A percentile compares a stretch with the other conserved stretches of the same genome.
phyloP scores from a whole-genome alignment of 768 basidiomycete species.

The Tylopilus felleus region DNA sequence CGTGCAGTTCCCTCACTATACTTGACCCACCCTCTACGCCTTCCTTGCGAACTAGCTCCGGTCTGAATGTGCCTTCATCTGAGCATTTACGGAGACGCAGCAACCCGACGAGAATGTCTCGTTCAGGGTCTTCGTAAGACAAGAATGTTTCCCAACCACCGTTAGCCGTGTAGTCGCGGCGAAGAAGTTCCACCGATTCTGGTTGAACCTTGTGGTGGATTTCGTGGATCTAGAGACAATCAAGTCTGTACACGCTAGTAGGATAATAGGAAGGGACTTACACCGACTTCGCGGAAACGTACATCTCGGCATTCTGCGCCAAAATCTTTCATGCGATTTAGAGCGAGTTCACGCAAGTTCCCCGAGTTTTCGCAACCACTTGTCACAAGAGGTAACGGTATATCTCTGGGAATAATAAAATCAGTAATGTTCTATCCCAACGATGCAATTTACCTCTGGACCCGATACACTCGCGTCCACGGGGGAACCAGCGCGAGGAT shows the following conservation, averaged over 20 bases:
- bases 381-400: slow-evolving; percentile 92
- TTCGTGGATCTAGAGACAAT: slow-evolving; percentile 76
- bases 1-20: slow-evolving; percentile 94
- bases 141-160: slow-evolving; percentile 99
- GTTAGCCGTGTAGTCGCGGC: slow-evolving; percentile 94
- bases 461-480: slow-evolving; percentile 98
- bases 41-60: slow-evolving; percentile 74
- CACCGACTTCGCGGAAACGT: slow-evolving; percentile 95
- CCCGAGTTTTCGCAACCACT: slow-evolving; percentile 98
- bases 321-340: slow-evolving; percentile 99
- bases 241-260: background rate
- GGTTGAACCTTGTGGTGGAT: slow-evolving; percentile 98
- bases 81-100: slow-evolving; percentile 92
- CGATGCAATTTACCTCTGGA: slow-evolving; percentile 66
- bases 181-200: slow-evolving; percentile 90
- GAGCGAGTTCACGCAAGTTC: slow-evolving; percentile 91
- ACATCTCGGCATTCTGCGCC: slow-evolving; percentile 97
- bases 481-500: slow-evolving; percentile 96
- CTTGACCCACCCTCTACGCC: slow-evolving; percentile 78
- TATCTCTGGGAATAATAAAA: slow-evolving; percentile 58
- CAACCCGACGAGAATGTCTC: slow-evolving; percentile 92
- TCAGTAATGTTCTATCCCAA: slow-evolving; percentile 4
- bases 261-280: slow-evolving; percentile 38
- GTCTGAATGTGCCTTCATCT: slow-evolving; percentile 94
- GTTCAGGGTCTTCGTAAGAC: slow-evolving; percentile 97